Base-by-base conservation (phyloP, 495 filamentous ascomycete species). In the Penicillium cinerascens region DNA sequence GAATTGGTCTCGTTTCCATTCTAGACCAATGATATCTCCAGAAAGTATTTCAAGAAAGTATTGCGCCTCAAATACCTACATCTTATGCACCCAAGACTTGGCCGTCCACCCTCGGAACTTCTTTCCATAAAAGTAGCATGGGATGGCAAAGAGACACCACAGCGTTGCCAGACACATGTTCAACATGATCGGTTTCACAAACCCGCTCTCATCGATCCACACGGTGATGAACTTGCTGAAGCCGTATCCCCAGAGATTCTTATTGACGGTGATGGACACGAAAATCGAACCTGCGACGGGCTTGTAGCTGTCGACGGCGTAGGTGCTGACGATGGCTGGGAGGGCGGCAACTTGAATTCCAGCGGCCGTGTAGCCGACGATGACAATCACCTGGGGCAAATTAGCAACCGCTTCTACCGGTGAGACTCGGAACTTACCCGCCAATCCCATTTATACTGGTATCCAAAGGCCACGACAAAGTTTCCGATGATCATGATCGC, bases 261-360 rank as follows among this genome's bases (percentile, higher is more conserved):
- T 86, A 29, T 82, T 78, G 4, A 85, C 71, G 3, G 82, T 84
- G 52, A 82, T 81, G 36, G 76, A 69, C 11, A 85, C 81, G 52
- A 85, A 76, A 61, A 85, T 79, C 44, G 80, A 78, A 13, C 80
- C 80, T 0, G 82, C 70, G 37, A 84, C 72, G 23, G 77, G 77
- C 52, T 82, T 85, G 65, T 89, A 87, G 46, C 73, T 79, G 56
- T 88, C 84, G 23, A 87, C 78, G 3, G 79, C 81, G 47, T 74
- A 73, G 15, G 73, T 75, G 21, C 64, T 66, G 17, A 58, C 49
- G 40, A 76, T 75, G 17, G 82, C 75, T 2, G 82, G 78, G 11
- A 88, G 55, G 0, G 80, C 82, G 11, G 82, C 74, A 25, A 82
- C 78, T 59, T 83, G 77, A 27, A 86, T 71, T 5, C 81, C 82